Base-by-base conservation (phyloP, 108 stramenopile genomes). In the Stephanodiscus minutulus region DNA sequence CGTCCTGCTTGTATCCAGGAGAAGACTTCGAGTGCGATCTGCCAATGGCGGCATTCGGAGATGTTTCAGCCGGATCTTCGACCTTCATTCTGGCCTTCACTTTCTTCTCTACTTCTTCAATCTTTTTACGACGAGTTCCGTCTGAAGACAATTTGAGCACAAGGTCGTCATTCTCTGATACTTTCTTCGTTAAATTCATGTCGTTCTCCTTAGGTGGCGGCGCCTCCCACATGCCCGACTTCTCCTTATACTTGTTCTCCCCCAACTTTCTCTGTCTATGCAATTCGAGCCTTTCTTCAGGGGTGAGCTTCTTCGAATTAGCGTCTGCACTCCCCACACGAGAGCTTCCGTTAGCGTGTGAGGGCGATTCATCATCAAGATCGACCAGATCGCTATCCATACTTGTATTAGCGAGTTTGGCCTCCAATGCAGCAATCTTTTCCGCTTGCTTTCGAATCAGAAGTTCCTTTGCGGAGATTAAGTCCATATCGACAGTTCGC, bases 211-310 rank as follows among this genome's bases (percentile, higher is more conserved):
- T 44, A 5, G 84, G 78, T 15, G 76, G 62, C 21, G 80, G 84
- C 48, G 70, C 50, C 33, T 85, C 77, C 82, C 84, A 82, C 57
- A 75, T 70, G 3, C 84, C 81, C 6, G 72, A 33, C 33, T 82
- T 77, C 24, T 82, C 84, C 69, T 74, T 85, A 68, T 82, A 79
- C 55, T 78, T 78, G 61, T 79, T 78, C 54, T 85, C 84, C 47
- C 66, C 64, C 31, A 66, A 39, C 74, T 85, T 85, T 36, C 82
- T 71, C 49, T 85, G 68, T 56, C 53, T 79, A 60, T 85, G 84
- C 13, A 73, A 59, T 61, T 80, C 41, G 43, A 85, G 78, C 61
- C 84, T 68, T 52, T 85, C 82, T 64, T 82, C 78, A 0, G 82
- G 77, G 60, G 69, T 82, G 13, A 85, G 84, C 37, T 69, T 75